Percentiles rank a stretch among this genome's conserved stretches.
phyloP scores from a whole-genome alignment of 108 stramenopile genomes.

The Schizochytrium sp. region DNA sequence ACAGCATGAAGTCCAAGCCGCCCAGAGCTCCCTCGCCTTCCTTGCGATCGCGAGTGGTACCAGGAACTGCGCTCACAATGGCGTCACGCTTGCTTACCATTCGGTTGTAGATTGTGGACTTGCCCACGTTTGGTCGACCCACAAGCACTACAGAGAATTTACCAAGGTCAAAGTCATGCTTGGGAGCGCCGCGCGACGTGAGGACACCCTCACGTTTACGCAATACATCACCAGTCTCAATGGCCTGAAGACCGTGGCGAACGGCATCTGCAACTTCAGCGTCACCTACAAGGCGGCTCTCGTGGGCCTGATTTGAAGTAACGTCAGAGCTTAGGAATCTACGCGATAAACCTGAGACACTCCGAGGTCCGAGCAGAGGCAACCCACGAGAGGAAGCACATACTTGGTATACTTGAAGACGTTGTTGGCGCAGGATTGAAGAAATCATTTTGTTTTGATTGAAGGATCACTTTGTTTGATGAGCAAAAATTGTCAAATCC shows the following conservation, averaged over 20 bases:
- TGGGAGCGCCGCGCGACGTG: not conserved
- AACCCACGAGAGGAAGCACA: no score
- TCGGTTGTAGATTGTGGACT: conserved; percentile 88
- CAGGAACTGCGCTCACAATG: conserved; percentile 53
- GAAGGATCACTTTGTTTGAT: no score
- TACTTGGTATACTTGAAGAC: no score
- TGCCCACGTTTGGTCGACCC: conserved; percentile 93
- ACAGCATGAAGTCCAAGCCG: conserved; percentile 70
- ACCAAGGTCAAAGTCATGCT: conserved; percentile 48
- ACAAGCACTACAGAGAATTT: conserved; percentile 78
- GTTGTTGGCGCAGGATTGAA: no score
- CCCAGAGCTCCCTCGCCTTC: conserved; percentile 61
- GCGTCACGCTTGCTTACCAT: conserved; percentile 73
- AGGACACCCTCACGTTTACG: conserved; percentile 6
- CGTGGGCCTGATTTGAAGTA: not conserved
- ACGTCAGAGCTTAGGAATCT: not conserved
- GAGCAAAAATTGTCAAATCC: not conserved
- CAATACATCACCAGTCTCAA: not conserved
- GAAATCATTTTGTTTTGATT: no score
- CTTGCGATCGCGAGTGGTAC: conserved; percentile 61
- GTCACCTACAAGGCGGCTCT: not conserved
- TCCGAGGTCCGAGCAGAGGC: no score
- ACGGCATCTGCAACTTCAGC: not conserved
- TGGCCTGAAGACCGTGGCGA: not conserved
- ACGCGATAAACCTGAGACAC: not conserved